phyloP scores from a whole-genome alignment of 768 basidiomycete genomes.

The Crucibulum laeve region DNA sequence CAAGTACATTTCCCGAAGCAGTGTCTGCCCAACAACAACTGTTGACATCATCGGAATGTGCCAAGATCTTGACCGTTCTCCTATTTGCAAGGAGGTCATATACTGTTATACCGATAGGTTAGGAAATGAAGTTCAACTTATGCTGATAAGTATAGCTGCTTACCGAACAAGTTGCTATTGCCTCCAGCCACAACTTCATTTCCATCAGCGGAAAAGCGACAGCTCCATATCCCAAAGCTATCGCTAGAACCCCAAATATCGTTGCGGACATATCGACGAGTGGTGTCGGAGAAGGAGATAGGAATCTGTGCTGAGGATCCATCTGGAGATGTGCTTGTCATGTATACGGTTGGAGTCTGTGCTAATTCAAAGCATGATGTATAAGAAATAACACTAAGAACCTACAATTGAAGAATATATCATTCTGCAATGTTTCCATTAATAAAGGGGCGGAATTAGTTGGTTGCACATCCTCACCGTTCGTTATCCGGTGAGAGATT shows the following conservation, averaged over 20 bases:
- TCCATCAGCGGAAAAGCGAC: slow-evolving; percentile 94
- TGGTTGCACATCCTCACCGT: slow-evolving; percentile 38
- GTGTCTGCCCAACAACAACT: slow-evolving; percentile 96
- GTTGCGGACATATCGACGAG: slow-evolving; percentile 25
- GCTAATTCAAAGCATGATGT: not conserved
- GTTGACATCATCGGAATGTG: slow-evolving; percentile 90
- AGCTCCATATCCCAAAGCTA: slow-evolving; percentile 82
- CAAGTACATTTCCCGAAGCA: slow-evolving; percentile 86
- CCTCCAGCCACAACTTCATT: slow-evolving; percentile 95
- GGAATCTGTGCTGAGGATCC: slow-evolving; percentile 57
- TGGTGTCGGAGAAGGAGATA: slow-evolving; percentile 51
- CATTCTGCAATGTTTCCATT: slow-evolving; percentile 45
- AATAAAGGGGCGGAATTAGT: not conserved
- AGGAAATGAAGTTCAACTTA: not conserved
- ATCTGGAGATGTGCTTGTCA: slow-evolving; percentile 64
- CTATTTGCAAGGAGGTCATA: slow-evolving; percentile 84
- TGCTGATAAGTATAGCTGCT: slow-evolving; percentile 9
- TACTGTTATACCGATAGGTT: slow-evolving; percentile 39
- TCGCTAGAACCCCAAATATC: slow-evolving; percentile 36
- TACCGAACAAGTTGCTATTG: slow-evolving; percentile 75
- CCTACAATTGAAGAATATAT: slow-evolving; percentile 89
- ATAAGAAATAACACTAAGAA: slow-evolving; percentile 1
- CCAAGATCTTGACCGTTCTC: slow-evolving; percentile 80
- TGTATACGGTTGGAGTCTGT: slow-evolving; percentile 68
- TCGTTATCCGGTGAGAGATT: slow-evolving; percentile 88